Conservation (phyloP, 1,284 basidiomycete genomes). For the Amylostereum areolatum region DNA sequence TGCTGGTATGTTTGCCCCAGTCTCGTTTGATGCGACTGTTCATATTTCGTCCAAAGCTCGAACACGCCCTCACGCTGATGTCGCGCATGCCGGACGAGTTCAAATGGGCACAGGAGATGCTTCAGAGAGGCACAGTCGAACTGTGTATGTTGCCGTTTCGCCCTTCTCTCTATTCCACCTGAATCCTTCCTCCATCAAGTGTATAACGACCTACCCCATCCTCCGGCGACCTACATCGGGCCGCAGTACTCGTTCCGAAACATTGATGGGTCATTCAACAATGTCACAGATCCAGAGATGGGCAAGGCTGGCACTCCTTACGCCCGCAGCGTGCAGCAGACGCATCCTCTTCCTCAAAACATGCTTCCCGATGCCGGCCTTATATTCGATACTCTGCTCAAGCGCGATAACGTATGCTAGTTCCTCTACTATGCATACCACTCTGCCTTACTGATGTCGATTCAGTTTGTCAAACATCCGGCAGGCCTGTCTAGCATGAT, state of each 20-base stretch:
- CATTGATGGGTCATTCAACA: slow-evolving; percentile 73
- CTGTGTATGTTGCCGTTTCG: slow-evolving; percentile 38
- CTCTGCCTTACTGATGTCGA: not conserved
- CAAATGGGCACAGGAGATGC: slow-evolving; percentile 38
- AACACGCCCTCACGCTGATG: slow-evolving; percentile 63
- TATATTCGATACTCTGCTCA: slow-evolving; percentile 67
- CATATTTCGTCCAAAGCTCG: slow-evolving; percentile 44
- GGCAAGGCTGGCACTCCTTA: slow-evolving; percentile 74
- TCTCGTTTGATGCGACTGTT: slow-evolving; percentile 9
- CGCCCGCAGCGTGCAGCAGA: slow-evolving; percentile 73
- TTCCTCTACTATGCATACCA: not conserved
- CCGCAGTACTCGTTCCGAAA: slow-evolving; percentile 55
- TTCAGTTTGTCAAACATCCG: slow-evolving; percentile 69
- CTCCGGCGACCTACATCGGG: slow-evolving; percentile 64
- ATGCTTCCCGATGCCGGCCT: slow-evolving; percentile 74
- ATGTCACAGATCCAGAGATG: slow-evolving; percentile 59
- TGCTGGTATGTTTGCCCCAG: slow-evolving; percentile 33
- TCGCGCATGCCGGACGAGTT: slow-evolving; percentile 34
- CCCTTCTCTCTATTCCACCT: not conserved
- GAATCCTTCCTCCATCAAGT: slow-evolving; percentile 34
- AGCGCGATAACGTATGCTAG: slow-evolving; percentile 44
- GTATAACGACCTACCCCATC: slow-evolving; percentile 77
- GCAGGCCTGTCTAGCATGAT: slow-evolving; percentile 73
- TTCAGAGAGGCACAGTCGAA: slow-evolving; percentile 51
- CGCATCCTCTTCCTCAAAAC: slow-evolving; percentile 53